Base-by-base conservation (phyloP, 345 rosid genomes). In the Rhizophora apiculata region DNA sequence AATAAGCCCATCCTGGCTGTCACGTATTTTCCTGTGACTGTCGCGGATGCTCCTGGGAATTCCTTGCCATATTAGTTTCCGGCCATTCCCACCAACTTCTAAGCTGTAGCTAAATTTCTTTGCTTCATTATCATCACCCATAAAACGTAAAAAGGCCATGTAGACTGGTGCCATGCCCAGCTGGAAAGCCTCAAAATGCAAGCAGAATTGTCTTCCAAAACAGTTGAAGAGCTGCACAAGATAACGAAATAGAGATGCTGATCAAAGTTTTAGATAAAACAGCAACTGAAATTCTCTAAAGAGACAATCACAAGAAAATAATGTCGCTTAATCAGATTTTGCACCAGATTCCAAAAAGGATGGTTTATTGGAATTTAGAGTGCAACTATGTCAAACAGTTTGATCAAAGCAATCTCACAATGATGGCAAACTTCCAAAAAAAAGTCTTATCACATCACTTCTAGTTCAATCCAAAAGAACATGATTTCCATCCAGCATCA, bases 131-230 rank as follows among this genome's bases (percentile, higher is more conserved):
- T 93, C 98, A 36, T 90, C 97, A 8, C 98, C 97, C 96, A 93
- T 93, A 63, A 93, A 93, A 37, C 93, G 81, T 64, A 93, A 63
- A 73, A 93, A 90, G 43, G 98, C 93, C 89, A 93, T 93, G 78
- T 90, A 93, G 13, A 90, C 93, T 6, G 90, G 96, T 36, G 90
- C 85, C 81, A 75, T 76, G 60, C 93, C 97, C 3, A 90, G 79
- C 81, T 87, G 92, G 79, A 93, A 90, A 9, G 96, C 98, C 84
- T 93, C 97, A 56, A 93, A 93, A 79, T 93, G 97, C 61, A 93
- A 84, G 76, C 97, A 93, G 82, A 93, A 93, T 49, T 90, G 92
- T 69, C 88, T 85, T 58, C 96, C 93, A n/a, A 85, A 90, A 80
- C 98, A 89, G 81, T 85, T 89, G 79, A 93, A 93, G 34, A 93